A percentile compares a stretch with the other conserved stretches of the same genome.
phyloP scores from a whole-genome alignment of 352 stramenopile species.

The Globisporangium canariense region DNA sequence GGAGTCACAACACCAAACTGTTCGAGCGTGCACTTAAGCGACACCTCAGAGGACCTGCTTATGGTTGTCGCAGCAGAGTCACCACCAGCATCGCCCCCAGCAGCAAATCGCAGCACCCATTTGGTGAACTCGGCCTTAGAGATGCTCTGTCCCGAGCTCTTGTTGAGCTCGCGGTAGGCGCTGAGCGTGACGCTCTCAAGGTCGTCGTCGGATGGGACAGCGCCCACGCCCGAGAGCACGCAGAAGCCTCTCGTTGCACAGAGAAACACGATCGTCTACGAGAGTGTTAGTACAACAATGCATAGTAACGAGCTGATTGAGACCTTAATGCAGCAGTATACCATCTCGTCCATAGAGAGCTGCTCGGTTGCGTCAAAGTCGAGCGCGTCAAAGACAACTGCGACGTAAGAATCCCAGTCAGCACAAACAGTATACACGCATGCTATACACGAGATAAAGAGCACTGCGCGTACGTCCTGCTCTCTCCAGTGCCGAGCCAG shows the following conservation, averaged over 20 bases:
- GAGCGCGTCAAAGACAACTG: conserved; percentile 76
- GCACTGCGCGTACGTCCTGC: conserved; percentile 26
- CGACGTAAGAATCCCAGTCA: neutral
- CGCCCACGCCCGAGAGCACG: conserved; percentile 42
- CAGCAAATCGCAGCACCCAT: conserved; percentile 39
- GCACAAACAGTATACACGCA: neutral
- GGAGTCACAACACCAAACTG: conserved; percentile 3
- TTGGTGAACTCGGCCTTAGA: conserved; percentile 60
- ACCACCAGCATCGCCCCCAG: conserved; percentile 2
- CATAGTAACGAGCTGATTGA: neutral
- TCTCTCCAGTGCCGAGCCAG: conserved; percentile 50
- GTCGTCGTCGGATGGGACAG: conserved; percentile 50
- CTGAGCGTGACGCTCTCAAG: conserved; percentile 53
- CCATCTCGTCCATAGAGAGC: conserved; percentile 80
- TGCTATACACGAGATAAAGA: neutral
- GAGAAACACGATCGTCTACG: conserved; percentile 61
- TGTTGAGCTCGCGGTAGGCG: conserved; percentile 58
- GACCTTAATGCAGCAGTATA: conserved; percentile 3
- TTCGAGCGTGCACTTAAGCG: conserved; percentile 9
- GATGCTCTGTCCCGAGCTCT: conserved; percentile 48
- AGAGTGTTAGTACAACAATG: neutral
- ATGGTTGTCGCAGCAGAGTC: neutral
- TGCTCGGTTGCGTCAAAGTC: conserved; percentile 70
- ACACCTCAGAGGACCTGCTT: conserved; percentile 3
- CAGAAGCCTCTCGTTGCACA: conserved; percentile 50